Base-by-base conservation (phyloP, 352 stramenopile species). In the Hyphochytrium catenoides region DNA sequence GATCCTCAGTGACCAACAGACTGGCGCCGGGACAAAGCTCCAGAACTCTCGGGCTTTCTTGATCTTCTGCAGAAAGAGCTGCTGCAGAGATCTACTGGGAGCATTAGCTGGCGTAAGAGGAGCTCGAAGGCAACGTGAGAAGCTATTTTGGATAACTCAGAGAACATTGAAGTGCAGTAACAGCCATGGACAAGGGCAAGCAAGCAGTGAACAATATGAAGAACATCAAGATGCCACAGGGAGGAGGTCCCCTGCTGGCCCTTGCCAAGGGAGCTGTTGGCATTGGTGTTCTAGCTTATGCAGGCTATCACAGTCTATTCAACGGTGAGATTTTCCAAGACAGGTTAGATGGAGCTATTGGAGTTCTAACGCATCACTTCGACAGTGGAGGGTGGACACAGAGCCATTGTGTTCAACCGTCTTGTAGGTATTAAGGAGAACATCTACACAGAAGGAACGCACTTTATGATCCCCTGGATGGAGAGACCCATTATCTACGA, bases 381-480 rank as follows among this genome's bases (percentile, higher is more conserved):
- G n/a, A n/a, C n/a, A n/a, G n/a, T 87, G 47, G 57, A 74, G 24
- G 59, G 70, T 34, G 74, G 74, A 53, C 69, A 85, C 55, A 66
- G 67, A 48, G 74, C 68, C n/a, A 52, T 89, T 15, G 62, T 89
- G 34, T 89, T 85, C 60, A 84, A 67, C 53, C 69, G 74, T 51
- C 30, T 87, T n/a, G 64, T 77, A 30, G 74, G 74, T 36, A 66
- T 89, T 8, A 53, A 70, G 30, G 48, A 76, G 31, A 52, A 57
- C 22, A 52, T 74, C 36, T 72, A 84, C 23, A 63, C 73, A 36
- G 79, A 95, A 70, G 87, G 87, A 51, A 85, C 91, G 48, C 89
- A 97, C 61, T 92, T 95, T 35, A 56, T 93, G 33, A 55, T 98
- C 34, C 91, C 91, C n/a, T 96, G 87, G 82, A 70, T 98, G 26